Base-by-base conservation (phyloP, 495 filamentous ascomycete genomes). In the Glonium stellatum region DNA sequence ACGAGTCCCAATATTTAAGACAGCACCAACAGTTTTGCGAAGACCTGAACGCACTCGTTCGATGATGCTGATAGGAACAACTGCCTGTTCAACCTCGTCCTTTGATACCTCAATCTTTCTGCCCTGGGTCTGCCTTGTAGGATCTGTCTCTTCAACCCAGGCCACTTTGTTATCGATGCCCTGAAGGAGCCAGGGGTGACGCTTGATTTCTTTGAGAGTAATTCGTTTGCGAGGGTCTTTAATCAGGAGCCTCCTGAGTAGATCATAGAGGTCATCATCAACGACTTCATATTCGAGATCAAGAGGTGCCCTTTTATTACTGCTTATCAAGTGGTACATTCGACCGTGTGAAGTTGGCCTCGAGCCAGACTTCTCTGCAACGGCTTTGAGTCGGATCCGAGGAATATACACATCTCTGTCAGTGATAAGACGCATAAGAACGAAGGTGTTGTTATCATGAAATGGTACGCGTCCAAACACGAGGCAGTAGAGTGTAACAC, bases 91-190 rank as follows among this genome's bases (percentile, higher is more conserved):
- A 60, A 99, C 84, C 71, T 99, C 93, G 65, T 87, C 84, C 54
- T 86, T 87, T 13, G 93, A 91, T 50, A 99, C 88, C 69, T 96
- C 87, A 64, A 99, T 97, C 75, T 84, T 89, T 73, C 89, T 87
- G 60, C 90, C 90, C 55, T 91, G 85, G 59, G 85, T 87, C 60
- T 86, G 86, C 27, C 84, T 80, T 22, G 80, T 84, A 5, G 92
- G 91, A 70, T 99, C 95, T 5, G 90, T 96, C 57, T 96, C 89
- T 64, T 97, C 90, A 15, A 97, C 81, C 93, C 93, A 99, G 2
- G 77, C 75, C 22, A 81, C 75, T 46, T 86, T 82, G 63, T 96
- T 86, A 34, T 80, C 74, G 48, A 99, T 81, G 46, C 86, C 92
- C 48, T 84, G 72, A n/a, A 92, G 78, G 36, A 96, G 86, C 91